Conservation (phyloP, 768 basidiomycete species). For the Trametes maxima region DNA sequence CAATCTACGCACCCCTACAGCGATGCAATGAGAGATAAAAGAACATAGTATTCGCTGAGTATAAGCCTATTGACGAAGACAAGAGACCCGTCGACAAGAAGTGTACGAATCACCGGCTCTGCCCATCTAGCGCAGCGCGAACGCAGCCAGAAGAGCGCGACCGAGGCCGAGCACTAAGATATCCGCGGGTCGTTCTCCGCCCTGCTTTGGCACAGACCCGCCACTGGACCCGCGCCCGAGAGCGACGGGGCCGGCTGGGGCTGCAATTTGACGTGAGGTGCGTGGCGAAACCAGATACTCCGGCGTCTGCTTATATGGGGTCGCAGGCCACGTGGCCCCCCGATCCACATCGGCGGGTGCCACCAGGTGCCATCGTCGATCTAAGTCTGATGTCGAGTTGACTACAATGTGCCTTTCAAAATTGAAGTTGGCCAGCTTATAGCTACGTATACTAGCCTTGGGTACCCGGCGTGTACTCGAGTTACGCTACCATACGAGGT, state of each 20-base stretch:
- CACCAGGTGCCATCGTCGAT: neutral
- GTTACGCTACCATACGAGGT: too few species aligned
- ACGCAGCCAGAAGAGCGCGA: slow-evolving; percentile 12
- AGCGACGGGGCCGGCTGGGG: slow-evolving; percentile 5
- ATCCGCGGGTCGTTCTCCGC: slow-evolving; percentile 26
- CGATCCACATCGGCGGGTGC: neutral
- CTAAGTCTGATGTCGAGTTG: too few species aligned
- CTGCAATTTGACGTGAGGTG: slow-evolving; percentile 32
- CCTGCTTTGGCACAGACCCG: slow-evolving; percentile 28
- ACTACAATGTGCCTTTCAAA: too few species aligned
- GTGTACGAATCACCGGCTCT: slow-evolving; percentile 30
- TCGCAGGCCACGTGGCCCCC: slow-evolving; percentile 1
- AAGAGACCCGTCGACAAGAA: neutral
- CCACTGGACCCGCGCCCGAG: slow-evolving; percentile 7
- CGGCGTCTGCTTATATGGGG: neutral
- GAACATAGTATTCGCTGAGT: too few species aligned
- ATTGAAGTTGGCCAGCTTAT: too few species aligned
- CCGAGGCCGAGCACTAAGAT: slow-evolving; percentile 24
- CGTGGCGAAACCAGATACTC: slow-evolving; percentile 7
- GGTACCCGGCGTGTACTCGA: too few species aligned
- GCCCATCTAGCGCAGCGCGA: slow-evolving; percentile 14
- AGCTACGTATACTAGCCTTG: too few species aligned
- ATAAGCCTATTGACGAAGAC: neutral
- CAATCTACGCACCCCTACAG: too few species aligned
- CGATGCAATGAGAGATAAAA: too few species aligned